phyloP scores from a whole-genome alignment of 169 alveolate genomes.

The Plasmodium coatneyi region DNA sequence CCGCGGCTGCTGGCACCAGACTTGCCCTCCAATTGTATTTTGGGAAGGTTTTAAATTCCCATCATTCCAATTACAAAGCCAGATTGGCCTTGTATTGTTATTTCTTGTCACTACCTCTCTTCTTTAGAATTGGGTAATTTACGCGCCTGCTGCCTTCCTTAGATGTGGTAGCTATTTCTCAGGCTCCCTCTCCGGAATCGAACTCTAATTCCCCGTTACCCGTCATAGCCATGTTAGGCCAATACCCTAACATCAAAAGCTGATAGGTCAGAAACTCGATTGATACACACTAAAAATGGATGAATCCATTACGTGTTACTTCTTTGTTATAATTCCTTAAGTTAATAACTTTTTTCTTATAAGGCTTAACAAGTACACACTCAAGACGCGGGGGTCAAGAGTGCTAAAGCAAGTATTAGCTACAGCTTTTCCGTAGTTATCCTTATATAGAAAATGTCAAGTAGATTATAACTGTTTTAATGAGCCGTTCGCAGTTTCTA shows the following conservation, averaged over 20 bases:
- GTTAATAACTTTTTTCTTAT: conserved; percentile 49
- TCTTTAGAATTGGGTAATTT: conserved; percentile 95
- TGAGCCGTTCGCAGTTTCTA: conserved; percentile 89
- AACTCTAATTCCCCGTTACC: conserved; percentile 96
- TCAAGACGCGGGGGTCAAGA: neutral
- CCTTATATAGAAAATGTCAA: conserved; percentile 72
- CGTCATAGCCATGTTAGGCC: conserved; percentile 95
- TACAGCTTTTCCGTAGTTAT: conserved; percentile 77
- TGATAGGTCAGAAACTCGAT: conserved; percentile 76
- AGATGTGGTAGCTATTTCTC: conserved; percentile 93
- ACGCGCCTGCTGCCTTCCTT: conserved; percentile 98
- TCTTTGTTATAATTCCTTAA: conserved; percentile 74
- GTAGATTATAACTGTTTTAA: conserved; percentile 84
- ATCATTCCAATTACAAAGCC: conserved; percentile 92
- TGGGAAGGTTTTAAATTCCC: conserved; percentile 86
- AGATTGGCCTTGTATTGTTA: conserved; percentile 89
- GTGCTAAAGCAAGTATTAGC: conserved; percentile 69
- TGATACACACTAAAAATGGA: conserved; percentile 57
- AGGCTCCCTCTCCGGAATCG: conserved; percentile 97
- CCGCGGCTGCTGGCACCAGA: conserved; percentile 97
- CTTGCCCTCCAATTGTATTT: conserved; percentile 93
- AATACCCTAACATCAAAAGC: conserved; percentile 91
- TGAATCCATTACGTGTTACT: conserved; percentile 68
- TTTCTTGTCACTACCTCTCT: conserved; percentile 96
- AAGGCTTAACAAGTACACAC: conserved; percentile 41